Base-by-base conservation (phyloP, 2,329 filamentous ascomycete species). In the Beauveria asiatica region DNA sequence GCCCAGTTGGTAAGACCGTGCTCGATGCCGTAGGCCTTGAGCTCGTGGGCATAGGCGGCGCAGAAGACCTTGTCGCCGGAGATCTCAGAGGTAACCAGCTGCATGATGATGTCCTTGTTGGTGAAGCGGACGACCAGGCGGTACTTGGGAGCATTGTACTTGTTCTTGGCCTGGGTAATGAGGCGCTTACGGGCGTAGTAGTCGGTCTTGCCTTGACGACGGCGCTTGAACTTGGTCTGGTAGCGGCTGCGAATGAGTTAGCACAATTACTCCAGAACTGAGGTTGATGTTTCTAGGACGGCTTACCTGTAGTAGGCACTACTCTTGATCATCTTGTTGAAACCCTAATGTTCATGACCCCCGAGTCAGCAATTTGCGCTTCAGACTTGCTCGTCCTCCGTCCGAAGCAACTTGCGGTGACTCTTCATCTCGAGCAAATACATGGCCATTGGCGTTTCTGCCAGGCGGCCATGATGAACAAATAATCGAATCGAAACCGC, bases 91-190 rank as follows among this genome's bases (percentile, higher is more conserved):
- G 85, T 89, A 77, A 99, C 86, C 77, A 99, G 94, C 84, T 99
- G 94, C 82, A 86, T 87, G 82, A 97, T 89, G 83, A 97, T 96
- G 85, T 99, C 93, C 80, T 92, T 91, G 89, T 97, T 96, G 85
- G 91, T 95, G 89, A 96, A 96, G 78, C 94, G 94, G 77, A 99
- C 91, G 69, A 99, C 94, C 75, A 99, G 89, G 76, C 94, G 90
- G 89, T 99, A 97, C 87, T 99, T 99, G 81, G 94, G 94, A 67
- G 94, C 89, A 83, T 96, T 96, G 89, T 97, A 99, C 89, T 99
- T 99, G 91, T 99, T 99, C 91, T 97, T 99, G 83, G 94, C 94
- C 86, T 99, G 94, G 83, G 91, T 92, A 85, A 97, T 94, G 80
- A 99, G 86, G 76, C 94, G 89, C 90, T 97, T 97, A 79, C 94